Evolutionary conservation across 176 grass and related monocot species (phyloP).

Genomic region (Oryza meridionalis): DNA sequence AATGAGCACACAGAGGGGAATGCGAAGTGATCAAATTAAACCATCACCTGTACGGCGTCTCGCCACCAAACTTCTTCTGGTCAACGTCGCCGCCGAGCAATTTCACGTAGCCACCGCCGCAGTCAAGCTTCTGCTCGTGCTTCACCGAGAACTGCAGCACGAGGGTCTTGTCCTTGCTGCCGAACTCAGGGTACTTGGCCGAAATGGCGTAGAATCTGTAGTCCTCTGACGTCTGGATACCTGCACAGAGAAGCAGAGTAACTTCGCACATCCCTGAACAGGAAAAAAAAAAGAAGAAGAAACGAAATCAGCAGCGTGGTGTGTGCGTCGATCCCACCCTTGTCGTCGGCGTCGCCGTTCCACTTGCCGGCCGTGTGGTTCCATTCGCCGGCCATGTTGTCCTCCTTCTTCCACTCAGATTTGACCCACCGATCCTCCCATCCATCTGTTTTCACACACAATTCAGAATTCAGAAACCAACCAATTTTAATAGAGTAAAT

Average conservation of each 20-base stretch:
- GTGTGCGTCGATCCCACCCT: constrained; percentile 40
- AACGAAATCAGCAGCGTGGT: background rate
- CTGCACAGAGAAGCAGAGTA: constrained; percentile 22
- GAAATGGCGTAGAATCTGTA: constrained; percentile 98
- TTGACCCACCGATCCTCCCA: constrained; percentile 82
- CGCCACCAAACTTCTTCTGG: constrained; percentile 85
- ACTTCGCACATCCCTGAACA: background rate
- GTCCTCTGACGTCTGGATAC: constrained; percentile 92
- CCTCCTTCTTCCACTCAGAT: constrained; percentile 91
- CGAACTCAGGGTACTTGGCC: constrained; percentile 71
- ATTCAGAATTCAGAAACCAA: background rate
- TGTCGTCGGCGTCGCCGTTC: constrained; percentile 75
- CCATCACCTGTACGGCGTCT: constrained; percentile 80
- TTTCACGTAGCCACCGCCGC: constrained; percentile 76
- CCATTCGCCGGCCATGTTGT: constrained; percentile 75
- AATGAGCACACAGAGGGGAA: background rate
- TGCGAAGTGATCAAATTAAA: background rate
- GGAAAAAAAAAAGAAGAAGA: background rate
- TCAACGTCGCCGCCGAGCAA: constrained; percentile 65
- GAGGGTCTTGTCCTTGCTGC: constrained; percentile 72
- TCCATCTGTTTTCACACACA: constrained; percentile 45
- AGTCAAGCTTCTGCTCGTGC: constrained; percentile 87
- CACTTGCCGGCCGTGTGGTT: constrained; percentile 82
- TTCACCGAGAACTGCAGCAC: constrained; percentile 81
- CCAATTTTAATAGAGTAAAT: too few species aligned